These are phyloP conservation scores for Xylariaceae sp. DNA, from an alignment of 2,329 filamentous ascomycete genomes.

Conservation along the genomic window DNA sequence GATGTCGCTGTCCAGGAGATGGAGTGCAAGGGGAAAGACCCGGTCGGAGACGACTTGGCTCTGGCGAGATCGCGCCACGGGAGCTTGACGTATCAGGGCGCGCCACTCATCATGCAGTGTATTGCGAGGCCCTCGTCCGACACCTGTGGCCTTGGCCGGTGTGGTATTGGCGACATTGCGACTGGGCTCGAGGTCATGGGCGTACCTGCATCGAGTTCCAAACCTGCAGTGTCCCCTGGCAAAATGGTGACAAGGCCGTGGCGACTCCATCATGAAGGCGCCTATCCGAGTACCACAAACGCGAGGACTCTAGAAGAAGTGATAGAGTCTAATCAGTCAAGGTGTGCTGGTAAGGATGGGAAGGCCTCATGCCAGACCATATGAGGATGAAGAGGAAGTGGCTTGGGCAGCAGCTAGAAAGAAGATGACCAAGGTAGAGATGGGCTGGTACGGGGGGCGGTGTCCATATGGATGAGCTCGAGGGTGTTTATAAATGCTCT, in stretches of 20 bases:
- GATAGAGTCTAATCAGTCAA: no score
- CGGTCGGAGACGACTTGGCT: slow-evolving; percentile 4
- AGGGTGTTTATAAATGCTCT: no score
- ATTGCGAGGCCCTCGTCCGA: not conserved
- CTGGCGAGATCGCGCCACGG: slow-evolving; percentile 1
- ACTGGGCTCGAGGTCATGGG: slow-evolving; percentile 3
- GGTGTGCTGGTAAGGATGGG: no score
- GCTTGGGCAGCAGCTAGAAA: no score
- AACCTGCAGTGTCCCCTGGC: slow-evolving; percentile 5
- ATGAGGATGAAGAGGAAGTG: no score
- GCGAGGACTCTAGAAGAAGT: no score
- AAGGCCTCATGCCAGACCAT: no score
- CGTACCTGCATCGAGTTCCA: slow-evolving; percentile 7
- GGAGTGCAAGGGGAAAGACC: slow-evolving; percentile 23
- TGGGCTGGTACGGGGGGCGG: no score
- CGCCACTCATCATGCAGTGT: slow-evolving; percentile 32
- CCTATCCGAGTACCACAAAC: no score
- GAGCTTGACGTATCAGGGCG: slow-evolving; percentile 8
- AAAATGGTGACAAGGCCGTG: slow-evolving; percentile 6
- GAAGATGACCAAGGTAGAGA: no score
- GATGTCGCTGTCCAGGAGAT: slow-evolving; percentile 24
- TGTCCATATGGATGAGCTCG: no score
- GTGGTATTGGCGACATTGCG: not conserved
- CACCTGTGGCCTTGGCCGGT: not conserved
- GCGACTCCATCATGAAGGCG: no score